A percentile compares a stretch with the other conserved stretches of the same genome.
Evolutionary conservation across 2,329 filamentous ascomycete genomes (phyloP).

Genomic region (Scedosporium aurantiacum): DNA sequence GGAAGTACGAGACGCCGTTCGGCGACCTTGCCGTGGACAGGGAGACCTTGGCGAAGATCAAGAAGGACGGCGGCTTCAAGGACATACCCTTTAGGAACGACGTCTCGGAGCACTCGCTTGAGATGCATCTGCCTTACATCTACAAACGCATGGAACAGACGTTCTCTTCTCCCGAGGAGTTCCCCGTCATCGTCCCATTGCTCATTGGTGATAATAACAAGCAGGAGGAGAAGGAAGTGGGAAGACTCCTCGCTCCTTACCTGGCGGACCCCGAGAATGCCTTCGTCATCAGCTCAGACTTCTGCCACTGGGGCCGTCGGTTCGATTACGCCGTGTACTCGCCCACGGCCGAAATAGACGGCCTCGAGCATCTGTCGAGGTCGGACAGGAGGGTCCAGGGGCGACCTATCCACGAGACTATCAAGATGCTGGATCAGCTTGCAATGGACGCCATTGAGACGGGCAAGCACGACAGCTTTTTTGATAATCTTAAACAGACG

Average conservation of each 20-base stretch:
- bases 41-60: constrained; percentile 38
- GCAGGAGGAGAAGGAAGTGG: constrained; percentile 55
- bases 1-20: constrained; percentile 61
- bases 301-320: constrained; percentile 86
- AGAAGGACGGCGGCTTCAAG: constrained; percentile 20
- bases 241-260: constrained; percentile 64
- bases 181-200: constrained; percentile 72
- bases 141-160: constrained; percentile 58
- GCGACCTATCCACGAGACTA: constrained; percentile 69
- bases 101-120: constrained; percentile 79
- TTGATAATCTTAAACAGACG: constrained; percentile 57
- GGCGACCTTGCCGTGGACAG: constrained; percentile 58
- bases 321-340: constrained; percentile 78
- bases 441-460: constrained; percentile 79
- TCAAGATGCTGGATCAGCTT: constrained; percentile 64
- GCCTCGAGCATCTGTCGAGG: constrained; percentile 28
- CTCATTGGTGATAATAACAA: constrained; percentile 67
- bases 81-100: constrained; percentile 58
- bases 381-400: constrained; percentile 11
- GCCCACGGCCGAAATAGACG: constrained; percentile 27
- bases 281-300: constrained; percentile 89
- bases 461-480: constrained; percentile 60
- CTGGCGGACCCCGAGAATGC: constrained; percentile 63
- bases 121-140: constrained; percentile 94
- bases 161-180: constrained; percentile 36